Evolutionary conservation across 192 early-diverging fungal genomes (phyloP).

Genomic region (Backusella sp.): DNA sequence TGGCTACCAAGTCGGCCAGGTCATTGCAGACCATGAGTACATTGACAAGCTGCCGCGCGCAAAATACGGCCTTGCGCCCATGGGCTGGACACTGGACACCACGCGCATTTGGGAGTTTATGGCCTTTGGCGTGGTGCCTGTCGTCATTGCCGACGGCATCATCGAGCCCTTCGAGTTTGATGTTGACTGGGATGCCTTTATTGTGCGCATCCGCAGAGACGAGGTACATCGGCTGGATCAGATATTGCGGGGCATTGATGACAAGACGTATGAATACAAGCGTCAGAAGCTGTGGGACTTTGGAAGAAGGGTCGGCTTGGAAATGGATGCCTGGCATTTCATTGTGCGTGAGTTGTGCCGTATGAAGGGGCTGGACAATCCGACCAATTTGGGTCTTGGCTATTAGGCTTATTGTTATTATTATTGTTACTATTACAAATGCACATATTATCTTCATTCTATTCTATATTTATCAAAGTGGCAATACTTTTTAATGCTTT

Average conservation of each 20-base stretch:
- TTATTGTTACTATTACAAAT: not conserved
- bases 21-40: conserved; percentile 35
- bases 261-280: conserved; percentile 41
- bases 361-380: conserved; percentile 21
- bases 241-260: conserved; percentile 32
- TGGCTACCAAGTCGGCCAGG: conserved; percentile 38
- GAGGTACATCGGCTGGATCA: conserved; percentile 42
- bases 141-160: conserved; percentile 50
- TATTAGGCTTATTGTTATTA: conserved; percentile 15
- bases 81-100: conserved; percentile 44
- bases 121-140: conserved; percentile 51
- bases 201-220: conserved; percentile 36
- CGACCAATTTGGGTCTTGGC: conserved; percentile 28
- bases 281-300: conserved; percentile 38
- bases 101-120: conserved; percentile 49
- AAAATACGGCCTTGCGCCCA: conserved; percentile 42
- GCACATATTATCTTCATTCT: not conserved
- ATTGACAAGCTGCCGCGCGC: conserved; percentile 38
- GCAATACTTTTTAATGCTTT: not conserved
- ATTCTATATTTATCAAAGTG: too few relatives aligned
- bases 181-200: conserved; percentile 46
- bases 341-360: conserved; percentile 46
- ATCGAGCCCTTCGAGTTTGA: conserved; percentile 49
- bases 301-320: conserved; percentile 35
- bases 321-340: conserved; percentile 46